Conservation (phyloP, 805 yeast genomes). For the Cyberlindnera nakhonratchasimensis region DNA sequence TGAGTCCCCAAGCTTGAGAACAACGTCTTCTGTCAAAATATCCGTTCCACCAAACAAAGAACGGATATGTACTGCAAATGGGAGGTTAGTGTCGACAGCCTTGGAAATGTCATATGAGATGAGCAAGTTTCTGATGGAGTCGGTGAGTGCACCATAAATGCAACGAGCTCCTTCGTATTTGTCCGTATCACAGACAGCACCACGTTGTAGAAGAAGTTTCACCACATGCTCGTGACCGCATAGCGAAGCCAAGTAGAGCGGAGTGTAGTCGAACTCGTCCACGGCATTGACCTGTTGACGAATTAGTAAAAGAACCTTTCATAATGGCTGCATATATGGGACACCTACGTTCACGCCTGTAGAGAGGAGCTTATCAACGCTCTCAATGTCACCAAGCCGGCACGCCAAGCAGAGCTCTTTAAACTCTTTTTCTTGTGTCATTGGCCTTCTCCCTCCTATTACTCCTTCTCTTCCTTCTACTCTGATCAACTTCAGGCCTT, state of each 20-base stretch:
- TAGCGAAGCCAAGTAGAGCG: conserved; percentile 65
- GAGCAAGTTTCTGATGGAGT: conserved; percentile 55
- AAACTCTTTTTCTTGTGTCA: conserved; percentile 16
- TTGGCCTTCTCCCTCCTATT: background rate
- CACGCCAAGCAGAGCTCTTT: conserved; percentile 60
- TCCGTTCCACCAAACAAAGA: conserved; percentile 33
- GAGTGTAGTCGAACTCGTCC: conserved; percentile 75
- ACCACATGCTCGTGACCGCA: conserved; percentile 74
- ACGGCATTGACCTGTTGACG: conserved; percentile 33
- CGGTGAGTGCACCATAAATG: conserved; percentile 73
- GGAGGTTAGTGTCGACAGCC: conserved; percentile 62
- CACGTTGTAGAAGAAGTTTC: conserved; percentile 53
- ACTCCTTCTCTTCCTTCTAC: no score
- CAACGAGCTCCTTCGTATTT: conserved; percentile 80
- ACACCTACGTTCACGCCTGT: conserved; percentile 48
- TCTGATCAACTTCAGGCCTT: no score
- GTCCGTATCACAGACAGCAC: conserved; percentile 77
- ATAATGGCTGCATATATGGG: no score
- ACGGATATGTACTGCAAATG: conserved; percentile 69
- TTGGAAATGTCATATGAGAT: conserved; percentile 63
- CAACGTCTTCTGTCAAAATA: conserved; percentile 22
- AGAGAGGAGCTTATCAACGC: conserved; percentile 54
- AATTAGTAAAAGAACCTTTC: no score
- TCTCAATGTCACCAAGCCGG: conserved; percentile 62
- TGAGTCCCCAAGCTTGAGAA: conserved; percentile 14